Evolutionary conservation across 805 yeast genomes (phyloP), one percentile per base, ranked within the genome.

Genomic region (Candida arabinofermentans): DNA sequence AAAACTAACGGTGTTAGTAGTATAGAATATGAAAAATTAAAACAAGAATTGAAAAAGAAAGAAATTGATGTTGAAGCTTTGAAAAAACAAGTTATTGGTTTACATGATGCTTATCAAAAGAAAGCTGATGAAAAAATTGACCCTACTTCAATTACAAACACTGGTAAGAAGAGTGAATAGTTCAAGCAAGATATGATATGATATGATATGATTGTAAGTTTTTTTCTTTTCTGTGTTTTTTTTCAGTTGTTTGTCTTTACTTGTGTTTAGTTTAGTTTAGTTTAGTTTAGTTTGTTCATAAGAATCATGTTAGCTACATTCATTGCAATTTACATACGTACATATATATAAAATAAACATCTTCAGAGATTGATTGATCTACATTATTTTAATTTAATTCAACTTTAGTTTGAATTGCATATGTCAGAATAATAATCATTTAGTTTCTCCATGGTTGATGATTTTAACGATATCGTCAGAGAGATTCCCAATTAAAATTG

Each of bases 31-130:
- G 55, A 46, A 34, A 49, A 49, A 31, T 40, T 57, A 13, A 42
- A 50, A 24, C 49, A 50, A 24, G 44, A 37, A 9, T 34, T 47
- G 18, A 46, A 46, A 30, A 46, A 46, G 31, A 49, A 49, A 22
- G 48, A 53, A 27, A 23, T 50, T 4, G 58, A 55, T 37, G 43
- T 39, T 30, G 62, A 56, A 4, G 56, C 66, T 4, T 57, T 74
- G 53, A 70, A 66, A 49, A 71, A 69, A 45, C 79, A 74, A 54
- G 54, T 72, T 39, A 49, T 56, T 16, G 71, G 73, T 3, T 57
- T 69, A 36, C 73, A 67, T 52, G 51, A 45, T 9, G 68, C 71
- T 8, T 73, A 71, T 49, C 67, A 71, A 36, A 48, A 51, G 13
- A 69, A 71, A 57, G 65, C 60, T 9, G 57, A 55, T 35, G 45